These are phyloP conservation scores for Aspergillus panamensis DNA, from an alignment of 495 filamentous ascomycete species.

Conservation along the genomic window DNA sequence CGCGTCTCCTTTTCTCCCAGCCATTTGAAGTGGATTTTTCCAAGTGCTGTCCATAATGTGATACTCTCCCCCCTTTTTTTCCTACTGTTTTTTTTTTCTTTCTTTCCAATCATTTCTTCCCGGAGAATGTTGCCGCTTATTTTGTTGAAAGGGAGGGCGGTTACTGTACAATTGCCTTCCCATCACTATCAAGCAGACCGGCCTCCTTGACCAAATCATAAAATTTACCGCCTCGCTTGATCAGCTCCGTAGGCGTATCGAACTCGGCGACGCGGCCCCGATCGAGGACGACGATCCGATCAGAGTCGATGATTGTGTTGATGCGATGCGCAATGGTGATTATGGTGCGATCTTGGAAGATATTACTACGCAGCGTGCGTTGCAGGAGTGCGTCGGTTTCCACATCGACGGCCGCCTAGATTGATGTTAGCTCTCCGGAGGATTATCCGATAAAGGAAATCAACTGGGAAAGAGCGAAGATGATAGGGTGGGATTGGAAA, in stretches of 20 bases:
- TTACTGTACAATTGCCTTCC: constrained; percentile 26
- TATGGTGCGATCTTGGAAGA: constrained; percentile 88
- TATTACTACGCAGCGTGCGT: constrained; percentile 51
- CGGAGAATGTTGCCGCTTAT: not conserved
- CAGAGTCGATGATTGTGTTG: constrained; percentile 92
- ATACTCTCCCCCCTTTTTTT: not conserved
- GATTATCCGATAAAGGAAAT: constrained; percentile 1
- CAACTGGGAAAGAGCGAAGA: constrained; percentile 4
- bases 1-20: not conserved
- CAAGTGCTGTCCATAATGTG: not conserved
- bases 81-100: not conserved
- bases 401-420: constrained; percentile 83
- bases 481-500: constrained; percentile 7
- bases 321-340: constrained; percentile 97
- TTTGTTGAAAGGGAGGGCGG: not conserved
- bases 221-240: constrained; percentile 51
- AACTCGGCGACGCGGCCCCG: constrained; percentile 58
- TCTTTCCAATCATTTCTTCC: not conserved
- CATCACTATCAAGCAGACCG: constrained; percentile 50
- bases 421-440: constrained; percentile 18
- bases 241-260: constrained; percentile 53
- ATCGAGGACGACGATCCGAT: constrained; percentile 86
- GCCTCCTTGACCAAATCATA: constrained; percentile 57
- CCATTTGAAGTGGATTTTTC: not conserved
- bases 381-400: constrained; percentile 86